phyloP scores from a whole-genome alignment of 176 grass and related monocot species.

The Triticum timopheevii region DNA sequence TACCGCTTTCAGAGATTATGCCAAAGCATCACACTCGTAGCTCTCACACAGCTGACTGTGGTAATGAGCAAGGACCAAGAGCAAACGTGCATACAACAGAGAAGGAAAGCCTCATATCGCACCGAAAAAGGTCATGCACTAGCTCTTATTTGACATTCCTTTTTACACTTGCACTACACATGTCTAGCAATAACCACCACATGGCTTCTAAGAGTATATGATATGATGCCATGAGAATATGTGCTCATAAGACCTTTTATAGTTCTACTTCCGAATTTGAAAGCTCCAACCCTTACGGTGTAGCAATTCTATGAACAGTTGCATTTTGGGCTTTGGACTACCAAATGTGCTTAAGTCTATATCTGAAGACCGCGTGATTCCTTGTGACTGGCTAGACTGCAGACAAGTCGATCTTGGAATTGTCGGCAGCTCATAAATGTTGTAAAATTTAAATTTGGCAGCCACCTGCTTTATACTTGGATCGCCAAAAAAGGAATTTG shows the following conservation, averaged over 20 bases:
- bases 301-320: not conserved
- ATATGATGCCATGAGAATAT: conserved; percentile 8
- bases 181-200: conserved; percentile 10
- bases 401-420: not conserved
- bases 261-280: conserved; percentile 2
- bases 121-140: conserved; percentile 1
- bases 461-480: not conserved
- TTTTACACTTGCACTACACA: not conserved
- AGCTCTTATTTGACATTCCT: conserved; percentile 27
- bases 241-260: not conserved
- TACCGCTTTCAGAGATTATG: conserved; percentile 40
- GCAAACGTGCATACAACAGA: conserved; percentile 6
- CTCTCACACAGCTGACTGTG: conserved; percentile 10
- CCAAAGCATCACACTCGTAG: conserved; percentile 13
- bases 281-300: not conserved
- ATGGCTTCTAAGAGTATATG: conserved; percentile 12
- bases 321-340: not conserved
- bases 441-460: not conserved
- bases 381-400: not conserved
- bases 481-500: not conserved
- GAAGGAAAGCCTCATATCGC: conserved; percentile 1
- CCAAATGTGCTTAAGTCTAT: not conserved
- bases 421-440: not conserved
- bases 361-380: not conserved
- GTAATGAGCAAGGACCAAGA: conserved; percentile 26